Conservation (phyloP, 805 yeast genomes). For the Candida hispaniensis region DNA sequence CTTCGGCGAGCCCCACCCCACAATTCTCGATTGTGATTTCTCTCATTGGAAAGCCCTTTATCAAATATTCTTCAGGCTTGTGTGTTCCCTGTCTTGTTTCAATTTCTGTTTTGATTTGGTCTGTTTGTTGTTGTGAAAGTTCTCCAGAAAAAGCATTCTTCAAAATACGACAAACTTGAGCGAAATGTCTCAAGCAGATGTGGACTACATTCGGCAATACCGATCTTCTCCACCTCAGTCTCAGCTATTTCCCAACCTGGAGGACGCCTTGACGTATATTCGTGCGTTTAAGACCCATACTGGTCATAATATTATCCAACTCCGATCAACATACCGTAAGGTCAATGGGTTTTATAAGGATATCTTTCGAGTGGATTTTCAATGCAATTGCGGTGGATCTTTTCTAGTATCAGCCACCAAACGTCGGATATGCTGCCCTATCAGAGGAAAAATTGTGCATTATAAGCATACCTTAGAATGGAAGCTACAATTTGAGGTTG, state of each 20-base stretch:
- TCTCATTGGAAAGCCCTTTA: no score
- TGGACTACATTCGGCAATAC: slow-evolving; percentile 15
- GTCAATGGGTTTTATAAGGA: slow-evolving; percentile 16
- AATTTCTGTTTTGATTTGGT: no score
- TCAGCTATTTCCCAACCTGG: slow-evolving; percentile 11
- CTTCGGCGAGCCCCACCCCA: no score
- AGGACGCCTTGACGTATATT: slow-evolving; percentile 10
- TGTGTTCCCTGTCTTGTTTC: no score
- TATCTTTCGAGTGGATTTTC: slow-evolving; percentile 14
- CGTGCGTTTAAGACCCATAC: slow-evolving; percentile 11
- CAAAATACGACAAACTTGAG: no score
- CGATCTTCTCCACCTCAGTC: slow-evolving; percentile 10
- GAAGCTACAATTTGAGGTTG: slow-evolving; percentile 13
- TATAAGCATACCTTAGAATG: slow-evolving; percentile 13
- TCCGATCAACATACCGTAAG: slow-evolving; percentile 14
- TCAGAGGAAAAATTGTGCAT: slow-evolving; percentile 14
- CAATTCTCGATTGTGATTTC: no score
- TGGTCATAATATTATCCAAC: slow-evolving; percentile 15
- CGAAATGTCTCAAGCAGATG: slow-evolving; percentile 16
- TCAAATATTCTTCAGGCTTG: no score
- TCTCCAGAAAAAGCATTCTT: no score
- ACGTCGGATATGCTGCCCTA: slow-evolving; percentile 12
- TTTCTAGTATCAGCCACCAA: slow-evolving; percentile 9
- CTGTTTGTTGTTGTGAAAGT: no score
- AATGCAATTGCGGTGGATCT: slow-evolving; percentile 16